phyloP scores from a whole-genome alignment of 2,329 filamentous ascomycete genomes.

The Thermoascus crustaceus region DNA sequence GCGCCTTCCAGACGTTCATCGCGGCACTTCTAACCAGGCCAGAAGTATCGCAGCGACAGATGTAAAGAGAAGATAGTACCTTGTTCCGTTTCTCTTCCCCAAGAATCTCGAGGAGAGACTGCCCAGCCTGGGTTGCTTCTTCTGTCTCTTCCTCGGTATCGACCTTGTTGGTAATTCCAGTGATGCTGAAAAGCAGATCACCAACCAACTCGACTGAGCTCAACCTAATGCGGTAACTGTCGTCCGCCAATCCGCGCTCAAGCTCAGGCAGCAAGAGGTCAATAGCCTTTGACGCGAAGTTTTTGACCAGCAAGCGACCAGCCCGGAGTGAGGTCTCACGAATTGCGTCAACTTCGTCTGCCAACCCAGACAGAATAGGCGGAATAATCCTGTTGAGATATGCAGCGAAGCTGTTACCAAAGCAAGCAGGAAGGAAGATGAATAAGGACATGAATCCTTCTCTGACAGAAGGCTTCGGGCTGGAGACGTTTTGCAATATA shows the following conservation, averaged over 20 bases:
- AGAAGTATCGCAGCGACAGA: constrained; percentile 94
- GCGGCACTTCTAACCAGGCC: constrained; percentile 83
- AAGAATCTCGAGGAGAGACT: constrained; percentile 87
- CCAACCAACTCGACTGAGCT: constrained; percentile 97
- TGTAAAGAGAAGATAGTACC: constrained; percentile 92
- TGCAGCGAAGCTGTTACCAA: constrained; percentile 95
- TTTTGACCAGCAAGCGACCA: constrained; percentile 91
- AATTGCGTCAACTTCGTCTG: constrained; percentile 93
- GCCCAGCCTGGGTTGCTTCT: constrained; percentile 72
- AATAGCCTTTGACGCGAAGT: constrained; percentile 90
- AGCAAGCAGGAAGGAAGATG: constrained; percentile 97
- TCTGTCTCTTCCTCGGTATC: constrained; percentile 74
- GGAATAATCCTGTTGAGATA: constrained; percentile 95
- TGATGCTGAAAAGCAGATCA: constrained; percentile 94
- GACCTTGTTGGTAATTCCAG: constrained; percentile 74
- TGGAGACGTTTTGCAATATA: constrained; percentile 91
- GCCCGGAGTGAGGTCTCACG: constrained; percentile 93
- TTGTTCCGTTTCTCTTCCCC: constrained; percentile 96
- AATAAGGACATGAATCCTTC: constrained; percentile 99
- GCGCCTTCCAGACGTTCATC: constrained; percentile 90
- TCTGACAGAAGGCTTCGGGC: constrained; percentile 78
- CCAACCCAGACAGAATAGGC: constrained; percentile 84
- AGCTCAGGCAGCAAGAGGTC: constrained; percentile 90
- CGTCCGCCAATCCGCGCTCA: constrained; percentile 91
- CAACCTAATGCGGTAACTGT: constrained; percentile 94